phyloP scores from a whole-genome alignment of 108 stramenopile genomes.

The Nitzschia putrida region DNA sequence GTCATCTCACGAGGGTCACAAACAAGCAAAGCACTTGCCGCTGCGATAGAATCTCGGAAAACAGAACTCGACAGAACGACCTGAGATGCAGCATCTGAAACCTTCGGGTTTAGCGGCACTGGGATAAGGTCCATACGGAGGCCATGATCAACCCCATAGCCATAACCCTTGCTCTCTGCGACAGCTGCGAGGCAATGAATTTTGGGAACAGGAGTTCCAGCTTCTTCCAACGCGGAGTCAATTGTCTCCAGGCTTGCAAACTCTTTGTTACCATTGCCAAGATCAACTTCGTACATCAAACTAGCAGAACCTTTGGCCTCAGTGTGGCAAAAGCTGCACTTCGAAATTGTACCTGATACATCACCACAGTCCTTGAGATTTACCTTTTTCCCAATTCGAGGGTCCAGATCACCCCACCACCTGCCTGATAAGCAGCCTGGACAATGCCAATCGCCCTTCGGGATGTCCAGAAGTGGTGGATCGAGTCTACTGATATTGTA shows the following conservation, averaged over 20 bases:
- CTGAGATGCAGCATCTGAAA: constrained; percentile 79
- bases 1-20: constrained; percentile 63
- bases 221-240: constrained; percentile 47
- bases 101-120: constrained; percentile 68
- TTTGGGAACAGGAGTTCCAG: constrained; percentile 54
- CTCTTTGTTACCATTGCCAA: constrained; percentile 44
- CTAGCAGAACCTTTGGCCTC: constrained; percentile 40
- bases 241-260: constrained; percentile 58
- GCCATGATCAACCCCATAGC: constrained; percentile 59
- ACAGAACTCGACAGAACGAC: constrained; percentile 68
- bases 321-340: constrained; percentile 28
- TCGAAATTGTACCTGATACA: constrained; percentile 15
- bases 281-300: constrained; percentile 56
- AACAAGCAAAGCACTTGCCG: constrained; percentile 54
- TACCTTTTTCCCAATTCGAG: constrained; percentile 69
- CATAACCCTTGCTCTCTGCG: constrained; percentile 79
- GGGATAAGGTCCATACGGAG: constrained; percentile 64
- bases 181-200: constrained; percentile 70
- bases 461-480: constrained; percentile 71
- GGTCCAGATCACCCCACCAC: constrained; percentile 81
- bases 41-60: constrained; percentile 68
- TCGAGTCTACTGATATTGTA: constrained; percentile 80
- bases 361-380: constrained; percentile 2
- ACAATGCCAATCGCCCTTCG: constrained; percentile 89
- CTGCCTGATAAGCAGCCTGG: constrained; percentile 73